A percentile compares a stretch with the other conserved stretches of the same genome.
Evolutionary conservation across 2,329 filamentous ascomycete genomes (phyloP).

Genomic region (Neonectria neomacrospora): DNA sequence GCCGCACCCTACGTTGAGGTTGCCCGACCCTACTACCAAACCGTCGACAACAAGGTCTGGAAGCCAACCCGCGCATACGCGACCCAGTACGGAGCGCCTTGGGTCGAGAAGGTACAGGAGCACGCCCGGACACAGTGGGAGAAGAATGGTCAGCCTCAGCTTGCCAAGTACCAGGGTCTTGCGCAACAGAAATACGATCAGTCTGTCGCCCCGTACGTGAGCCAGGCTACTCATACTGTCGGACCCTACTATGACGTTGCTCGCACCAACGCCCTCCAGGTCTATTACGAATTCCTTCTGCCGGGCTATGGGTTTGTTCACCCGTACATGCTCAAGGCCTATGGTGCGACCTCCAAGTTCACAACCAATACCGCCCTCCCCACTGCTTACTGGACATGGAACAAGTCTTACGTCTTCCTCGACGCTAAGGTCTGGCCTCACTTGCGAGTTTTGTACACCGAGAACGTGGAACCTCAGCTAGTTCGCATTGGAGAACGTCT

Average conservation of each 20-base stretch:
- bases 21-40: constrained; percentile 79
- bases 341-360: constrained; percentile 73
- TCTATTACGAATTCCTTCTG: constrained; percentile 77
- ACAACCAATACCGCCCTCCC: constrained; percentile 77
- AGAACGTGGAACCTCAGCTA: constrained; percentile 96
- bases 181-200: constrained; percentile 75
- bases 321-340: constrained; percentile 78
- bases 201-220: constrained; percentile 78
- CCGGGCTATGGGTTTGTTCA: constrained; percentile 80
- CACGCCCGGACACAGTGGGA: constrained; percentile 81
- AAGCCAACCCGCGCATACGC: constrained; percentile 74
- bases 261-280: constrained; percentile 70
- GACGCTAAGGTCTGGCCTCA: constrained; percentile 84
- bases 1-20: constrained; percentile 84
- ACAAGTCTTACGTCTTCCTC: constrained; percentile 75
- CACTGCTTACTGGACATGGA: constrained; percentile 75
- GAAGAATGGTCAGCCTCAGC: constrained; percentile 78
- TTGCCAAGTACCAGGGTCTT: constrained; percentile 71
- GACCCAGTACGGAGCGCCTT: constrained; percentile 79
- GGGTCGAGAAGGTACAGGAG: constrained; percentile 73
- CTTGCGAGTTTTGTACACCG: constrained; percentile 80
- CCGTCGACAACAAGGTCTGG: constrained; percentile 71
- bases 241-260: constrained; percentile 79
- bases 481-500: constrained; percentile 91
- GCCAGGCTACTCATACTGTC: constrained; percentile 65